These are phyloP conservation scores for Amylostereum chailletii DNA, from an alignment of 1,284 basidiomycete genomes.

Conservation along the genomic window DNA sequence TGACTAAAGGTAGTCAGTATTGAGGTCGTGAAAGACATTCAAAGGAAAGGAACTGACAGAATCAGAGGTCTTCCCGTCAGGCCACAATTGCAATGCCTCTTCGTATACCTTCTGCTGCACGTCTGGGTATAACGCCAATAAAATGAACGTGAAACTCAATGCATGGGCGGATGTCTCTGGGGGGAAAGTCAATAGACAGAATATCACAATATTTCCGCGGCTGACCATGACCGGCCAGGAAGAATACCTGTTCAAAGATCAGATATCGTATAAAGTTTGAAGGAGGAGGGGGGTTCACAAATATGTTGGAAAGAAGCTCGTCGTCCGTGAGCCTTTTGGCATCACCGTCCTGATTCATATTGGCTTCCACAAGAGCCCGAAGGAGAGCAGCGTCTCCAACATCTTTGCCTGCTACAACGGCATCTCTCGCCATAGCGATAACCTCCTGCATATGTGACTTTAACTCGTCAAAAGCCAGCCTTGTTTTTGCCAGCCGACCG, in stretches of 20 bases:
- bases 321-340: constrained; percentile 28
- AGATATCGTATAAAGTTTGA: not conserved
- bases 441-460: constrained; percentile 31
- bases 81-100: constrained; percentile 20
- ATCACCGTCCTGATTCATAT: constrained; percentile 26
- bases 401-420: constrained; percentile 19
- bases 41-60: no score
- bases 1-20: not conserved
- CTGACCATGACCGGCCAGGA: constrained; percentile 32
- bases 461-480: constrained; percentile 25
- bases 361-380: constrained; percentile 36
- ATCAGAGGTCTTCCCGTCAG: not conserved
- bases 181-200: not conserved
- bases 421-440: constrained; percentile 24
- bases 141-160: constrained; percentile 28
- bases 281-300: constrained; percentile 21
- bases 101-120: constrained; percentile 33
- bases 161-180: constrained; percentile 38
- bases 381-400: constrained; percentile 24
- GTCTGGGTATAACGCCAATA: constrained; percentile 38
- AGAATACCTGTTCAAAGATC: constrained; percentile 2
- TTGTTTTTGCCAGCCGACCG: constrained; percentile 17
- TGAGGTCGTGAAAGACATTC: no score
- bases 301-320: constrained; percentile 36
- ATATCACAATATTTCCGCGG: not conserved